Conservation (phyloP, 805 yeast species). For the Kazachstania martiniae region DNA sequence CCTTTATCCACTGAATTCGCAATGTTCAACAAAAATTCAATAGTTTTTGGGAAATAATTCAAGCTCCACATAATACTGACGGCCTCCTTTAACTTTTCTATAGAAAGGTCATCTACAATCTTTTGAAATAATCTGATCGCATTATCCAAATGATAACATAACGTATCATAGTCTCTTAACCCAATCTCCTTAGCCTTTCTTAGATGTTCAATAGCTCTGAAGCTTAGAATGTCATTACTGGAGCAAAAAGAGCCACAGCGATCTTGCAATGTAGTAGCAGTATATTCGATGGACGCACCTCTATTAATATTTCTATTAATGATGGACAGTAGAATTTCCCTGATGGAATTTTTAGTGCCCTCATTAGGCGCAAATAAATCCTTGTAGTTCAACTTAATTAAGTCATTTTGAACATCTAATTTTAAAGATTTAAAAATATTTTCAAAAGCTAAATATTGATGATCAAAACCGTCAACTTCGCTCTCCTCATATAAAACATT, state of each 20-base stretch:
- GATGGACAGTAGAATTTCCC: constrained; percentile 79
- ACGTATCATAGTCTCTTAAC: constrained; percentile 57
- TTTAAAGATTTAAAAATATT: constrained; percentile 64
- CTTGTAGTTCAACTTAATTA: constrained; percentile 57
- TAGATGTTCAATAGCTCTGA: constrained; percentile 86
- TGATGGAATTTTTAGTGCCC: constrained; percentile 45
- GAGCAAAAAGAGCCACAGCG: constrained; percentile 94
- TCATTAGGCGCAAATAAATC: constrained; percentile 67
- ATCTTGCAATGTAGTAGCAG: constrained; percentile 79
- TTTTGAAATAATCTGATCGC: constrained; percentile 70
- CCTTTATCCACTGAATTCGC: constrained; percentile 60
- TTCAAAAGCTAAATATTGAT: constrained; percentile 35
- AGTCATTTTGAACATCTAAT: constrained; percentile 53
- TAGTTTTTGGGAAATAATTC: constrained; percentile 75
- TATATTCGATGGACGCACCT: constrained; percentile 88
- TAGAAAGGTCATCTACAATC: constrained; percentile 65
- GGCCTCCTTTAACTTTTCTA: constrained; percentile 75
- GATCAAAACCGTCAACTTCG: constrained; percentile 29
- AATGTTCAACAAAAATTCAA: constrained; percentile 67
- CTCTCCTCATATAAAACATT: constrained; percentile 70
- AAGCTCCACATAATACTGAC: constrained; percentile 66
- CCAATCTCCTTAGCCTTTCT: constrained; percentile 77
- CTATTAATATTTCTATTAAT: constrained; percentile 79
- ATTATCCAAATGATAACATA: constrained; percentile 53
- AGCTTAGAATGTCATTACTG: constrained; percentile 82